Percentiles rank a stretch among this genome's conserved stretches.
Evolutionary conservation across 495 filamentous ascomycete species (phyloP).

Genomic region (Chaetomium cochliodes): DNA sequence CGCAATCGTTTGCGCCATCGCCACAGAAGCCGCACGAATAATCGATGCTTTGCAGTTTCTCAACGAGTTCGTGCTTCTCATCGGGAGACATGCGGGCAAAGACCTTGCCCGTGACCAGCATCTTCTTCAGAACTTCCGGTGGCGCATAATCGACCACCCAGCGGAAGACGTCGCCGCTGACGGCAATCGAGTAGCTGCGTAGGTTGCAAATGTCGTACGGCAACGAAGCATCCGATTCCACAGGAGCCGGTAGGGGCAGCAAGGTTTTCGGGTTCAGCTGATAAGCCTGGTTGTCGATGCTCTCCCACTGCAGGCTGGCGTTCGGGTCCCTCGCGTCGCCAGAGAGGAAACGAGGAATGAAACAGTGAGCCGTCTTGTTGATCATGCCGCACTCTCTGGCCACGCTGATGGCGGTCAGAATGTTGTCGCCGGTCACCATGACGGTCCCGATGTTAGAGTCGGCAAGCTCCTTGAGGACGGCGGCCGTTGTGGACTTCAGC

Average conservation of each 20-base stretch:
- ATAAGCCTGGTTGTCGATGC: constrained; percentile 77
- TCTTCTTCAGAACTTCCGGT: constrained; percentile 71
- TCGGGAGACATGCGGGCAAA: constrained; percentile 99
- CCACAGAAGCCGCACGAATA: constrained; percentile 97
- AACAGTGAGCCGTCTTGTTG: constrained; percentile 77
- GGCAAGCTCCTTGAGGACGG: constrained; percentile 77
- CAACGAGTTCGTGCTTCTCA: constrained; percentile 97
- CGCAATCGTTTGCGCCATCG: constrained; percentile 98
- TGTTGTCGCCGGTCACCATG: constrained; percentile 99
- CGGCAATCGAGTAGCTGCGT: constrained; percentile 79
- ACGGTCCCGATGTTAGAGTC: constrained; percentile 82
- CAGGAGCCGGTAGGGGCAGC: constrained; percentile 67
- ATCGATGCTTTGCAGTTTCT: constrained; percentile 94
- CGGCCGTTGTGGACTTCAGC: constrained; percentile 77
- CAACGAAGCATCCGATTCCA: constrained; percentile 72
- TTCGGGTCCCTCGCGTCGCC: constrained; percentile 68
- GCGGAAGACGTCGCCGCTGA: constrained; percentile 91
- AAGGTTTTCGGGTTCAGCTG: constrained; percentile 75
- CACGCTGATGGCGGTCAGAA: constrained; percentile 94
- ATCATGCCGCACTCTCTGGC: constrained; percentile 89
- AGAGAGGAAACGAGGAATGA: constrained; percentile 83
- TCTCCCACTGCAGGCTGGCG: constrained; percentile 80
- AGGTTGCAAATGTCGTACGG: constrained; percentile 79
- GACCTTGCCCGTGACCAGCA: constrained; percentile 88
- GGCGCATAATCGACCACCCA: constrained; percentile 92